Evolutionary conservation across 371 early-diverging fungal species (phyloP).

Genomic region (Mucor irregularis): DNA sequence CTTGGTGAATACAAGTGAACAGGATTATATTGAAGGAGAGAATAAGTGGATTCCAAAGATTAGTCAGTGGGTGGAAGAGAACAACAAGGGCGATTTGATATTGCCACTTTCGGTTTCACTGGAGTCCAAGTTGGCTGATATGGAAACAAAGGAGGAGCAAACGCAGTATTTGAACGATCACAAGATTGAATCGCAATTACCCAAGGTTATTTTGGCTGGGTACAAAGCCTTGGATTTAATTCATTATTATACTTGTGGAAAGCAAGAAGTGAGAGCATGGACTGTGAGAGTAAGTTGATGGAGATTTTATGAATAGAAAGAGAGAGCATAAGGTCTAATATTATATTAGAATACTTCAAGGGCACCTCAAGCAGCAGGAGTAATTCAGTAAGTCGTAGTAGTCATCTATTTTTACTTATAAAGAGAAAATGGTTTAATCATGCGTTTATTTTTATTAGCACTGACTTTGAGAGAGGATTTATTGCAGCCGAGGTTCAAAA

Average conservation of each 20-base stretch:
- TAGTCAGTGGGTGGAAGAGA: slow-evolving; percentile 86
- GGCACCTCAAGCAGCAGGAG: slow-evolving; percentile 94
- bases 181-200: slow-evolving; percentile 56
- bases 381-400: slow-evolving; percentile 56
- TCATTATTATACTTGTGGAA: slow-evolving; percentile 92
- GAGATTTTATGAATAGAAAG: background rate
- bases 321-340: background rate
- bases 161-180: slow-evolving; percentile 36
- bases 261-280: slow-evolving; percentile 86
- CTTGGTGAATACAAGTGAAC: slow-evolving; percentile 83
- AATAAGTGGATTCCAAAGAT: slow-evolving; percentile 59
- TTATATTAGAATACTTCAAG: slow-evolving; percentile 62
- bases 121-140: slow-evolving; percentile 61
- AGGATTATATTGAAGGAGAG: slow-evolving; percentile 75
- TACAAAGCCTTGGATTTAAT: slow-evolving; percentile 85
- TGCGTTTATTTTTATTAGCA: no score
- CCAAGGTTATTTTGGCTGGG: slow-evolving; percentile 82
- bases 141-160: slow-evolving; percentile 44
- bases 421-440: no score
- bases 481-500: slow-evolving; percentile 92
- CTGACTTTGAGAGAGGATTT: slow-evolving; percentile 91
- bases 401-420: no score
- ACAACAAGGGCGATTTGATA: slow-evolving; percentile 81
- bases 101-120: slow-evolving; percentile 88
- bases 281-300: slow-evolving; percentile 56